Base-by-base conservation (phyloP, 2,329 filamentous ascomycete genomes). In the Talaromyces sp. region DNA sequence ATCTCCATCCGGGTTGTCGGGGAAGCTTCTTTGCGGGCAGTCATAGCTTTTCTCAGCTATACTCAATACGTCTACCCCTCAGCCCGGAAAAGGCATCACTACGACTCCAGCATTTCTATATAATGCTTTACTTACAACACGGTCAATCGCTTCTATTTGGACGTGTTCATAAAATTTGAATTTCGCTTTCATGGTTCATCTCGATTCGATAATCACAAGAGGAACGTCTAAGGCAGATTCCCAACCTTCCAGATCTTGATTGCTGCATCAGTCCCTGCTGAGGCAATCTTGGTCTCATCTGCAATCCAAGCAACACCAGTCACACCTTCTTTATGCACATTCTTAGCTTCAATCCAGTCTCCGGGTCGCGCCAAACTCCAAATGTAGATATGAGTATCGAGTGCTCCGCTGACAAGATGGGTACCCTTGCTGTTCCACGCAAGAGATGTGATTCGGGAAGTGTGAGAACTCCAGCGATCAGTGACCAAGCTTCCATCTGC, bases 321-420 rank as follows among this genome's bases (percentile, higher is more conserved):
- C 19, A 98, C 93, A 10, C 95, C 95, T 74, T 98, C 95, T 80
- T 97, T 97, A 81, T 99, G 95, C 59, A 94, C 93, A 74, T 97
- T 96, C 25, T 88, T 80, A 15, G 88, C 89, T 81, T 95, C 94
- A 70, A 96, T 86, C 70, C 94, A 86, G 78, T 91, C 91, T 2
- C 92, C 93, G 0, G 94, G 94, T 75, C 92, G 91, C 51, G 83
- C 81, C 64, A 97, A 78, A 76, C 92, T 97, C 92, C 95, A 99
- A 34, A 97, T 88, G 75, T 92, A 93, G 22, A 99, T 86, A 73
- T 96, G 93, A 0, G 94, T 97, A 76, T 99, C 95, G 59, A 99
- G 81, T 54, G 88, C 90, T 13, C 93, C 94, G 75, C 91, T 96
- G 22, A 88, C 92, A 2, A 93, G 89, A 74, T 93, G 91, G 25